Evolutionary conservation across 2,329 filamentous ascomycete genomes (phyloP), one percentile per base, ranked within the genome.

Genomic region (Ophiocordyceps unilateralis): DNA sequence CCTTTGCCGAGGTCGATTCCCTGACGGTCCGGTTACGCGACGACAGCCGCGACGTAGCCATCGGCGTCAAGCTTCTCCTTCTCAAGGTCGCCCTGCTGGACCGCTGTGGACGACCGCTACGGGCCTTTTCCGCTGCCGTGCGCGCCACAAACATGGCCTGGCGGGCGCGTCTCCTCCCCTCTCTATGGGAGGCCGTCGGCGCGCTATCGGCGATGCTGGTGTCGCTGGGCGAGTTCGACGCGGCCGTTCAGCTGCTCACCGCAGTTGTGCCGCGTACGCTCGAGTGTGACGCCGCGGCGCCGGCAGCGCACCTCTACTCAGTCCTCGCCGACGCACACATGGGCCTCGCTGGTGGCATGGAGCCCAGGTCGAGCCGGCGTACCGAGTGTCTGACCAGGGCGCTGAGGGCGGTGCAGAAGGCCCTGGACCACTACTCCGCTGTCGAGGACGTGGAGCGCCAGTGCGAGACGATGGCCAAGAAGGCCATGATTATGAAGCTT

Each of bases 381-480:
- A 68, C 67, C 32, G 74, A 79, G 53, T 68, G 71, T 49, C 58
- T 83, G 52, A 70, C 68, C 8, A 66, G 68, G 43, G 79, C 77
- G 0, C 55, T 76, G 43, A 68, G 69, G 32, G 74, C 77, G 24
- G 67, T 83, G 40, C 75, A 81, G 44, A 71, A 66, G 47, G 74
- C 80, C 0, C 76, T 78, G 50, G 64, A 65, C 26, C 72, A 78
- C 47, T 93, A 75, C 56, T 73, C 76, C 37, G 69, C 67, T 40
- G 65, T 85, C 14, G 77, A 83, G 55, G 83, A 63, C 19, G 62
- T 78, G 14, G 62, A 66, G n/a, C 77, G 76, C 43, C 80, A 84
- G 60, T 80, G 83, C 53, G 81, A 87, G 59, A 78, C 83, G 67
- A 72, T 88, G 63, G 80, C 81, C 19, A 91, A 91, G 67, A 88